Evolutionary conservation across 805 yeast species (phyloP).

Genomic region (Cyberlindnera suaveolens): DNA sequence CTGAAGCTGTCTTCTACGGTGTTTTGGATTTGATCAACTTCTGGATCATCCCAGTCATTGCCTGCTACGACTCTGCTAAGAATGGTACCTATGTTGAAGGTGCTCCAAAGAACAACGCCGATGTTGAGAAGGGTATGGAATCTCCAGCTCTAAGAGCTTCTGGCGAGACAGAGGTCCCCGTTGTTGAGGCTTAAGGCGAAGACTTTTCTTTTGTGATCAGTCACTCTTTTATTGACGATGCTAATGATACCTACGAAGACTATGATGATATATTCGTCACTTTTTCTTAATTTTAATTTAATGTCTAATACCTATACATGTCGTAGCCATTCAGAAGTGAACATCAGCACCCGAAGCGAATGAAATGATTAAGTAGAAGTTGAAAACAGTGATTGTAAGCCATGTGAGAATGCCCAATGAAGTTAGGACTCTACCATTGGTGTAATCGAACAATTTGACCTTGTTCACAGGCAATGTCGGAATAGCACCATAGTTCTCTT

Average conservation of each 20-base stretch:
- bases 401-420: slow-evolving; percentile 55
- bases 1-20: slow-evolving; percentile 52
- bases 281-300: no score
- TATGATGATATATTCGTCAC: no score
- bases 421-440: slow-evolving; percentile 55
- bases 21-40: slow-evolving; percentile 41
- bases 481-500: slow-evolving; percentile 21
- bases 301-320: no score
- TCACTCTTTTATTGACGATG: not conserved
- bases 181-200: not conserved
- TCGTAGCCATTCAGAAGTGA: slow-evolving; percentile 29
- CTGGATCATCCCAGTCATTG: slow-evolving; percentile 33
- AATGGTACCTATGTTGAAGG: slow-evolving; percentile 13
- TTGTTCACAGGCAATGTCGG: slow-evolving; percentile 1
- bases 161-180: slow-evolving; percentile 28
- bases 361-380: slow-evolving; percentile 57
- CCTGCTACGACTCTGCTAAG: slow-evolving; percentile 16
- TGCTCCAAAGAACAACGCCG: slow-evolving; percentile 5
- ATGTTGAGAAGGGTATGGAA: slow-evolving; percentile 15
- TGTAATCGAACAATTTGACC: slow-evolving; percentile 50
- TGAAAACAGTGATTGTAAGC: slow-evolving; percentile 65
- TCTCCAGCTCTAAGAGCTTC: slow-evolving; percentile 25
- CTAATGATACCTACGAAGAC: no score
- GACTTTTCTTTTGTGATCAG: not conserved
- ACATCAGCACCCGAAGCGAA: slow-evolving; percentile 46